Evolutionary conservation across 176 grass and related monocot genomes (phyloP), one percentile per base, ranked within the genome.

Genomic region (Areca catechu): DNA sequence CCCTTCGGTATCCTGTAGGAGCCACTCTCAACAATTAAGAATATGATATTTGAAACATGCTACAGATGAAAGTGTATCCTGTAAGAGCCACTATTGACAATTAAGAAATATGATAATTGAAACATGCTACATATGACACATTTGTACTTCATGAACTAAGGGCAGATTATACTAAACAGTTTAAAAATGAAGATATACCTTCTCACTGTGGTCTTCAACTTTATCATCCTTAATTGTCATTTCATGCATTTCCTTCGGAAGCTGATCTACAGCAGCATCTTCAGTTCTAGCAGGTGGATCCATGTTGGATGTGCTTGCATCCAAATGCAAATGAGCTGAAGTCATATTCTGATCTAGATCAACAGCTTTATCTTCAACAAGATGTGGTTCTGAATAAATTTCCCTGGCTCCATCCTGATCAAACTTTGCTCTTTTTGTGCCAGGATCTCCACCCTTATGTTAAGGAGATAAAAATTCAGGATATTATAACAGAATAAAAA

Each of bases 191-290:
- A 19, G 20, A 28, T 22, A 50, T 19, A 50, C 94, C 94, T 93
- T 93, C 63, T 86, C 84, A 61, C 65, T 69, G 58, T 21, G 72
- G 15, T 72, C 66, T 53, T 78, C 76, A 65, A 74, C 51, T 80
- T 98, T 98, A 62, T 89, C 81, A 71, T 89, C 88, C 56, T 67
- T 83, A 51, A 99, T 93, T 61, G 79, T 85, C 94, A 93, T 98
- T 15, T 76, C 81, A 74, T 98, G 63, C 84, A 98, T 61, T 76
- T 88, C 87, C 56, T 89, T 88, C 69, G 78, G 94, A 71, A 95
- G 90, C 80, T 83, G 70, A 89, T 89, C 70, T 22, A 81, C 72
- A 37, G 70, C 54, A 53, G 94, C 56, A 29, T 83, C 83, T 81
- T 87, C 71, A 72, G 71, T 78, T 80, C 48, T 83, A 56, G 47